These are phyloP conservation scores for Hypoxylon perforatum DNA, from an alignment of 495 filamentous ascomycete species.

Conservation along the genomic window DNA sequence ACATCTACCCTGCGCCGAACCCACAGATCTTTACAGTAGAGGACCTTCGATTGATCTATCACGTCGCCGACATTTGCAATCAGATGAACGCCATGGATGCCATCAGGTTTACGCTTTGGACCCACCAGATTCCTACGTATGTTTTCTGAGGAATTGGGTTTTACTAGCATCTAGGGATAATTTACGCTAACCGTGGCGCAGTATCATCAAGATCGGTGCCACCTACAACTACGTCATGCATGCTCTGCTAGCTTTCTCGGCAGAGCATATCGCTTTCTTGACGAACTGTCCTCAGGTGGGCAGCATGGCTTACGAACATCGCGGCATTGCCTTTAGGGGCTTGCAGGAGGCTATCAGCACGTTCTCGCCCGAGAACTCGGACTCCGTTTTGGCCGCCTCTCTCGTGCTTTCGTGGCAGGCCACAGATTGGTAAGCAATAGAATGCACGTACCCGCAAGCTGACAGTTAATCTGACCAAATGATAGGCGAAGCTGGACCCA, in stretches of 20 bases:
- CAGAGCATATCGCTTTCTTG: conserved; percentile 88
- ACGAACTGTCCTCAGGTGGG: conserved; percentile 83
- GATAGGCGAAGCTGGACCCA: conserved; percentile 89
- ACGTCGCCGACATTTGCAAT: conserved; percentile 86
- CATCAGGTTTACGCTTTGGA: conserved; percentile 88
- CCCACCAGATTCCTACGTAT: conserved; percentile 91
- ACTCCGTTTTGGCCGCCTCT: conserved; percentile 92
- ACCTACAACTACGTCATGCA: conserved; percentile 91
- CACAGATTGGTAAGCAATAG: conserved; percentile 85
- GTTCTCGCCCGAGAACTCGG: conserved; percentile 88
- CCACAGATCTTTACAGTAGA: conserved; percentile 74
- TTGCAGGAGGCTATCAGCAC: conserved; percentile 85
- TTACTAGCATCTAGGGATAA: background rate
- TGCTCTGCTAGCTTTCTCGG: conserved; percentile 88
- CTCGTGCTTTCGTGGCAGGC: conserved; percentile 96
- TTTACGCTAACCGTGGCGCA: conserved; percentile 55
- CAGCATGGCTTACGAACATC: conserved; percentile 87
- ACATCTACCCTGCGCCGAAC: conserved; percentile 73
- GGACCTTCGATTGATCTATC: conserved; percentile 89
- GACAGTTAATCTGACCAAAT: conserved; percentile 45
- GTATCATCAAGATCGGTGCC: conserved; percentile 85
- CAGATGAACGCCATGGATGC: conserved; percentile 81
- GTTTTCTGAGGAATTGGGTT: conserved; percentile 52
- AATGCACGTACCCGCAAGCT: conserved; percentile 44
- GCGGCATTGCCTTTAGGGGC: conserved; percentile 84